Conservation (phyloP, 805 yeast genomes). For the Teunomyces cretensis region DNA sequence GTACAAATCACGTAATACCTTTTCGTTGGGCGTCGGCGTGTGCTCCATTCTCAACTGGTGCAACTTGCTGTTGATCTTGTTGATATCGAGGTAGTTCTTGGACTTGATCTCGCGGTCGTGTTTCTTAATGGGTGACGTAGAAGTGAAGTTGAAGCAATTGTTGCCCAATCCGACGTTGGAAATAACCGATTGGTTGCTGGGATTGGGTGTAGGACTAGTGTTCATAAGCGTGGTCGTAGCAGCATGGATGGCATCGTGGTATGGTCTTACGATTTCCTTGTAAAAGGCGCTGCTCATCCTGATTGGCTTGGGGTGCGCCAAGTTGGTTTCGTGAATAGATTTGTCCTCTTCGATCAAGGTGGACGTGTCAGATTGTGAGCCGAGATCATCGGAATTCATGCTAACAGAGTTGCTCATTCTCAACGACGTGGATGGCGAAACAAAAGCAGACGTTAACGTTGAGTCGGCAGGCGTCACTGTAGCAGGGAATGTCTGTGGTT, state of each 20-base stretch:
- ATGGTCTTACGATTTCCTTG: constrained; percentile 11
- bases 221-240: constrained; percentile 3
- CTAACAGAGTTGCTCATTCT: neutral
- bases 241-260: constrained; percentile 5
- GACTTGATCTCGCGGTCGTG: constrained; percentile 17
- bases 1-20: constrained; percentile 1
- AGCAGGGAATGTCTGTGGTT: neutral
- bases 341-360: constrained; percentile 10
- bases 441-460: constrained; percentile 1
- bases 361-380: constrained; percentile 8
- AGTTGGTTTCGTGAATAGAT: neutral
- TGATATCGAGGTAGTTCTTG: constrained; percentile 27
- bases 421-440: neutral
- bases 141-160: constrained; percentile 27
- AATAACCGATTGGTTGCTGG: constrained; percentile 7
- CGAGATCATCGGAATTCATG: neutral
- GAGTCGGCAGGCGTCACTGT: constrained; percentile 1
- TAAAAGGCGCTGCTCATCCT: constrained; percentile 11
- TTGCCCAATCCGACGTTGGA: constrained; percentile 40
- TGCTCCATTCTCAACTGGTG: constrained; percentile 13
- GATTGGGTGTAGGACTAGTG: constrained; percentile 4
- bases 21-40: constrained; percentile 6
- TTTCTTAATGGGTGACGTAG: constrained; percentile 28
- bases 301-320: constrained; percentile 16
- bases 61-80: constrained; percentile 25